Conservation (phyloP, 1,284 basidiomycete species). For the Boletus semigastroideus region DNA sequence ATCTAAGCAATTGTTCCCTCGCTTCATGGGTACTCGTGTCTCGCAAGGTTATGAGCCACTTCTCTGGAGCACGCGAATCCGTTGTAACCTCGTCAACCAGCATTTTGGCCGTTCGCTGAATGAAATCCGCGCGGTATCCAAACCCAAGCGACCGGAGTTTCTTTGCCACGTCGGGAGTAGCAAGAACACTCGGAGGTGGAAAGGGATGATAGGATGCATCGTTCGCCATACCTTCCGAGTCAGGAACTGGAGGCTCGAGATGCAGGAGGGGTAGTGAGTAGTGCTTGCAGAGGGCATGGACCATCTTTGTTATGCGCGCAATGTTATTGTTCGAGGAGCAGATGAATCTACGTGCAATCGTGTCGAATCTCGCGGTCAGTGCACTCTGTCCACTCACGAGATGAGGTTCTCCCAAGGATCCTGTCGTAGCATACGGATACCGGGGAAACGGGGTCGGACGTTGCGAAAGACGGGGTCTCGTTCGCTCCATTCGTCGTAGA, state of each 20-base stretch:
- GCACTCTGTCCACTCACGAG: conserved; percentile 58
- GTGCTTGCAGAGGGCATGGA: conserved; percentile 68
- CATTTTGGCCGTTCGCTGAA: conserved; percentile 81
- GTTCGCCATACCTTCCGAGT: conserved; percentile 25
- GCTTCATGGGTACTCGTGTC: conserved; percentile 55
- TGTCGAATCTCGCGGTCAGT: conserved; percentile 8
- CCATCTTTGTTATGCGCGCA: conserved; percentile 86
- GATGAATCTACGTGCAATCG: conserved; percentile 71
- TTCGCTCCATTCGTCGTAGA: conserved; percentile 80
- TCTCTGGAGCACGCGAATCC: conserved; percentile 41
- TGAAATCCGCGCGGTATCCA: conserved; percentile 92
- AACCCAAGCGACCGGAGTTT: conserved; percentile 85
- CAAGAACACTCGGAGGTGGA: conserved; percentile 73
- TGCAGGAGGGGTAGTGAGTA: conserved; percentile 69
- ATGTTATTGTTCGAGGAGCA: conserved; percentile 99
- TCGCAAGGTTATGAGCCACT: conserved; percentile 64
- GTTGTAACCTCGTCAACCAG: conserved; percentile 52
- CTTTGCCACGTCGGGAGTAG: conserved; percentile 58
- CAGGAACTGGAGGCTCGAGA: conserved; percentile 42
- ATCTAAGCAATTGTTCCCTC: conserved; percentile 72
- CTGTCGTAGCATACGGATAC: conserved; percentile 81
- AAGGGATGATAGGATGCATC: conserved; percentile 75
- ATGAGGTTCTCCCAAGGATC: conserved; percentile 96
- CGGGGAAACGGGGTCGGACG: conserved; percentile 60
- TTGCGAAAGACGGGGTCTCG: conserved; percentile 77